Base-by-base conservation (phyloP, 495 filamentous ascomycete species). In the Pseudotulostoma volvatum region DNA sequence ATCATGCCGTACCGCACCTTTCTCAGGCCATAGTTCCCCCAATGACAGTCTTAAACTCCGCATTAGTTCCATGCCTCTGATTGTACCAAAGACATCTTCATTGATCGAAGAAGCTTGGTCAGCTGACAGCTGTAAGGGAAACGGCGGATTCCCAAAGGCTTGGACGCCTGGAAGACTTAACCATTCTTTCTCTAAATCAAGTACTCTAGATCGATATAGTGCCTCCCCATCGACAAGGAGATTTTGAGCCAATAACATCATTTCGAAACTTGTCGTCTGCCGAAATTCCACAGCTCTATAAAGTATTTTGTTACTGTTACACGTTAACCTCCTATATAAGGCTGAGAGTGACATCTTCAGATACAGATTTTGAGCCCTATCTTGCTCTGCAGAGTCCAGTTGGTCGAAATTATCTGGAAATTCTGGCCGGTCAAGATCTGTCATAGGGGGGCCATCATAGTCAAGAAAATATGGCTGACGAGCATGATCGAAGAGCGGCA, bases 401-500 rank as follows among this genome's bases (percentile, higher is more conserved):
- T 33, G 28, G 33, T 45, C 44, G 11, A 47, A 47, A 42, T 44
- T 34, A 8, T 48, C 40, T 13, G 46, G 49, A 18, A 50, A 46
- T 33, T 9, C 16, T 7, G 47, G 51, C 13, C 34, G 46, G 19
- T 49, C 44, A 31, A 52, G 20, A 21, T 39, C 34, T 5, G 34
- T 37, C 11, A 28, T 5, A 20, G 34, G 16, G 4, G 34, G 1
- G 11, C 52, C 51, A 38, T 57, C 48, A 31, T 48, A 48, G 38
- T 56, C 54, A 18, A 57, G 41, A 37, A 56, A 47, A 36, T 44
- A 45, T 28, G 47, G 54, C 18, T 52, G 39, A 15, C 39, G 41
- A 1, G 43, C 46, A 23, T 54, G 49, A n/a, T 50, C 35, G 44
- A 47, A 61, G 3, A 61, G 52, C 13, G 57, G 53, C 5, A 42